Conservation (phyloP, 2,329 filamentous ascomycete genomes). For the Daldinia eschscholtzii region DNA sequence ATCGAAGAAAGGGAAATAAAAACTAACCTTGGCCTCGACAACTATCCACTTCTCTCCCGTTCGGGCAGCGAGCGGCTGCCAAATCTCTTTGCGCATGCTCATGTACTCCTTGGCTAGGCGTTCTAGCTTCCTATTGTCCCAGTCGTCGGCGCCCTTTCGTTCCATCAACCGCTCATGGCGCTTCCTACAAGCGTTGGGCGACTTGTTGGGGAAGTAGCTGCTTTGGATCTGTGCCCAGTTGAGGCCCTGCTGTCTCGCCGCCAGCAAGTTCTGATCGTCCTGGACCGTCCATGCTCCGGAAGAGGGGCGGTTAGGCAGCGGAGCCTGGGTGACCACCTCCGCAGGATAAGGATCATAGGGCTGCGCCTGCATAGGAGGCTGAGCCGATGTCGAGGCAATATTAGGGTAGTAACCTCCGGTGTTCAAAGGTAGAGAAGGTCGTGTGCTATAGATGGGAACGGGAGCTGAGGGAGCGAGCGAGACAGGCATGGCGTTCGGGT, state of each 20-base stretch:
- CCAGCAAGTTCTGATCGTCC: slow-evolving; percentile 80
- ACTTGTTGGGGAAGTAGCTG: slow-evolving; percentile 82
- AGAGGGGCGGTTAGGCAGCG: slow-evolving; percentile 65
- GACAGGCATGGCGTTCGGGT: slow-evolving; percentile 54
- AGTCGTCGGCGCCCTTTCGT: slow-evolving; percentile 79
- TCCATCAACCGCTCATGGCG: slow-evolving; percentile 88
- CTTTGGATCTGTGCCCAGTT: slow-evolving; percentile 87
- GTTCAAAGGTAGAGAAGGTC: slow-evolving; percentile 55
- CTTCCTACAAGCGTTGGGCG: slow-evolving; percentile 87
- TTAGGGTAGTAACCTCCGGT: slow-evolving; percentile 56
- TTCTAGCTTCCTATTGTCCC: slow-evolving; percentile 82
- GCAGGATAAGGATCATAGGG: slow-evolving; percentile 58
- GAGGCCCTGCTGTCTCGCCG: slow-evolving; percentile 78
- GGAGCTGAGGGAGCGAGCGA: slow-evolving; percentile 58
- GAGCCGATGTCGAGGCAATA: slow-evolving; percentile 52
- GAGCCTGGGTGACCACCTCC: slow-evolving; percentile 54
- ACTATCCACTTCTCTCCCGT: slow-evolving; percentile 88
- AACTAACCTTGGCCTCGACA: slow-evolving; percentile 70
- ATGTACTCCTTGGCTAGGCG: slow-evolving; percentile 83
- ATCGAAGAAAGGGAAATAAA: not conserved
- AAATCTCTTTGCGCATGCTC: slow-evolving; percentile 83
- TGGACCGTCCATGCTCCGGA: slow-evolving; percentile 78
- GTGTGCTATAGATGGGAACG: slow-evolving; percentile 58
- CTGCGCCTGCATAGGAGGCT: slow-evolving; percentile 54
- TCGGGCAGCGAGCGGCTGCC: slow-evolving; percentile 77